Evolutionary conservation across 2,329 filamentous ascomycete species (phyloP).

Genomic region (Acephala macrosclerotiorum): DNA sequence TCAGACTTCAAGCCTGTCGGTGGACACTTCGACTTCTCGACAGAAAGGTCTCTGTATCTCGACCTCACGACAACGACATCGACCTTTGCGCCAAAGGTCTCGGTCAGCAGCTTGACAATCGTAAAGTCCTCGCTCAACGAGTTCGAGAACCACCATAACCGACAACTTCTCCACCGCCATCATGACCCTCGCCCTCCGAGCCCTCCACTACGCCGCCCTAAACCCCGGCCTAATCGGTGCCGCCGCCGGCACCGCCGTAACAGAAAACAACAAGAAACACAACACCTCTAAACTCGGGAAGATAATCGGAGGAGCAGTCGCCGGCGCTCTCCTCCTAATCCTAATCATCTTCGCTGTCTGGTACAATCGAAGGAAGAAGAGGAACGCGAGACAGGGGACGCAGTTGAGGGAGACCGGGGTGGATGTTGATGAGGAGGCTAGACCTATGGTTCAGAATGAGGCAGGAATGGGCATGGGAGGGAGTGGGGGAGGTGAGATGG

Average conservation of each 20-base stretch:
- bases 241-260: not conserved
- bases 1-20: not conserved
- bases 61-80: not conserved
- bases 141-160: not conserved
- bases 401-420: not conserved
- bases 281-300: not conserved
- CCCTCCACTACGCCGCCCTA: not conserved
- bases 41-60: not conserved
- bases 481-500: no score
- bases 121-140: not conserved
- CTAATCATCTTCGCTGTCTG: conserved; percentile 2
- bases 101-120: not conserved
- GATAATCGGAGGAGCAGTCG: conserved; percentile 3
- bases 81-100: no score
- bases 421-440: conserved; percentile 3
- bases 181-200: conserved; percentile 3
- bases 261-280: not conserved
- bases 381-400: conserved; percentile 12
- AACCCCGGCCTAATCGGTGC: conserved; percentile 3
- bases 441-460: conserved; percentile 1
- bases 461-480: not conserved
- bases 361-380: conserved; percentile 9
- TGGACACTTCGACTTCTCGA: not conserved
- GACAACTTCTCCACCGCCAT: not conserved
- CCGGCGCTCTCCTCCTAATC: not conserved